These are phyloP conservation scores for Oryza rufipogon DNA, from an alignment of 176 grass and related monocot species.

Conservation along the genomic window DNA sequence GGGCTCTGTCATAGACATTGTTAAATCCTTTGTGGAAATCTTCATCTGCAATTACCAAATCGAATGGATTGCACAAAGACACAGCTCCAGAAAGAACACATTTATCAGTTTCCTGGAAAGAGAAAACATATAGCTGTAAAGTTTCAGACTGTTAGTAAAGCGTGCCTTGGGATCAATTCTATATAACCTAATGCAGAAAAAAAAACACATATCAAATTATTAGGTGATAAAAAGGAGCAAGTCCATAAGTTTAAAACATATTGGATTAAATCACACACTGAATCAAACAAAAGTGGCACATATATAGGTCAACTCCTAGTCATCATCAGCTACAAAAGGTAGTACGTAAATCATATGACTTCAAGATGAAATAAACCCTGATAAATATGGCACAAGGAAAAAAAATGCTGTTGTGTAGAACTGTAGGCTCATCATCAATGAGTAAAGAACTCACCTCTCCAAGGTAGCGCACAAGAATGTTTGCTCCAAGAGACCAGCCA, in stretches of 20 bases:
- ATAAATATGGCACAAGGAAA: neutral
- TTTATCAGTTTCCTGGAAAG: conserved; percentile 71
- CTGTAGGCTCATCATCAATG: neutral
- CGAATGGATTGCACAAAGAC: conserved; percentile 95
- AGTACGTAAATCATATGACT: conserved; percentile 13
- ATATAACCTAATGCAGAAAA: neutral
- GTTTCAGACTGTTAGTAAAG: conserved; percentile 20
- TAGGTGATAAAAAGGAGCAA: neutral
- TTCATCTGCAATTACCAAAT: conserved; percentile 95
- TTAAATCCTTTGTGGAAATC: conserved; percentile 98
- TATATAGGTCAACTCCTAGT: conserved; percentile 12
- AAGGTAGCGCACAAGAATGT: conserved; percentile 98
- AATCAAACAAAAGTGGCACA: neutral
- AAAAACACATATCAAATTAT: neutral
- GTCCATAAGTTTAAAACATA: neutral
- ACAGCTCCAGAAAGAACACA: conserved; percentile 88
- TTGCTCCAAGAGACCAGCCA: conserved; percentile 98
- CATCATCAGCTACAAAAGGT: conserved; percentile 4
- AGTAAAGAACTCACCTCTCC: conserved; percentile 64
- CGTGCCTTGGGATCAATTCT: neutral
- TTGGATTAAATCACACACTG: neutral
- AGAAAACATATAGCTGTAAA: neutral
- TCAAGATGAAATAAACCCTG: neutral
- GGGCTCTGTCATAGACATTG: conserved; percentile 88
- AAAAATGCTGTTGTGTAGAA: neutral